Evolutionary conservation across 1,139 yeast genomes (phyloP).

Genomic region (Casaregolazyma lundiana): DNA sequence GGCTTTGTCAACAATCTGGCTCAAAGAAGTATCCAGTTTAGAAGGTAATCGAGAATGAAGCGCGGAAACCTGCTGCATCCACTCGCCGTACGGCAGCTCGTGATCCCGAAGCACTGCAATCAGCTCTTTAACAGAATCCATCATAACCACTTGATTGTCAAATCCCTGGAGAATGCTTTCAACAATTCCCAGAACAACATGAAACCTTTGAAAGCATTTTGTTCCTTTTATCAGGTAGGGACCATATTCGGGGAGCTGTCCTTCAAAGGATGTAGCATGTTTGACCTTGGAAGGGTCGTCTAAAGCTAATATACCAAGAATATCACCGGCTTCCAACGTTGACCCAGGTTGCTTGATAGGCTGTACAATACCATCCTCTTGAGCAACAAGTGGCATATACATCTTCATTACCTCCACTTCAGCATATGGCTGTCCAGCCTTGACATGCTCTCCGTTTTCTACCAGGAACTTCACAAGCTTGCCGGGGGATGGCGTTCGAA

Average conservation of each 20-base stretch:
- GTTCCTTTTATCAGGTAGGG: constrained; percentile 77
- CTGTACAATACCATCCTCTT: constrained; percentile 90
- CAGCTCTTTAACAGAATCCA: constrained; percentile 67
- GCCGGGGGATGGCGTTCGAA: constrained; percentile 98
- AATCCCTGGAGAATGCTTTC: constrained; percentile 80
- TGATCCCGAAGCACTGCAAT: constrained; percentile 70
- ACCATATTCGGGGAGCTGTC: constrained; percentile 86
- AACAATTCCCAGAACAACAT: constrained; percentile 54
- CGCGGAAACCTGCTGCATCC: constrained; percentile 83
- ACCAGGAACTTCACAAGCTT: constrained; percentile 89
- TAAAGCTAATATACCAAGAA: constrained; percentile 85
- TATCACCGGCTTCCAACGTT: constrained; percentile 92
- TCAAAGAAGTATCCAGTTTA: constrained; percentile 65
- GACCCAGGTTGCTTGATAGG: constrained; percentile 98
- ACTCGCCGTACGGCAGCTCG: constrained; percentile 87
- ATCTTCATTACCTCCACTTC: constrained; percentile 99
- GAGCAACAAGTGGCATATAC: constrained; percentile 67
- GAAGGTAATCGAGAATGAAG: constrained; percentile 84
- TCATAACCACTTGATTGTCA: constrained; percentile 94
- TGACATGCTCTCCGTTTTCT: constrained; percentile 91
- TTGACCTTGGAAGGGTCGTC: constrained; percentile 97
- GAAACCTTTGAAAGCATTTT: constrained; percentile 75
- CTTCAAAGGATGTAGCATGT: constrained; percentile 93
- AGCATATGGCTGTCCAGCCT: constrained; percentile 91
- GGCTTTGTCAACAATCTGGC: constrained; percentile 53